Evolutionary conservation across 2,329 filamentous ascomycete species (phyloP).

Genomic region (Trichoderma sp.): DNA sequence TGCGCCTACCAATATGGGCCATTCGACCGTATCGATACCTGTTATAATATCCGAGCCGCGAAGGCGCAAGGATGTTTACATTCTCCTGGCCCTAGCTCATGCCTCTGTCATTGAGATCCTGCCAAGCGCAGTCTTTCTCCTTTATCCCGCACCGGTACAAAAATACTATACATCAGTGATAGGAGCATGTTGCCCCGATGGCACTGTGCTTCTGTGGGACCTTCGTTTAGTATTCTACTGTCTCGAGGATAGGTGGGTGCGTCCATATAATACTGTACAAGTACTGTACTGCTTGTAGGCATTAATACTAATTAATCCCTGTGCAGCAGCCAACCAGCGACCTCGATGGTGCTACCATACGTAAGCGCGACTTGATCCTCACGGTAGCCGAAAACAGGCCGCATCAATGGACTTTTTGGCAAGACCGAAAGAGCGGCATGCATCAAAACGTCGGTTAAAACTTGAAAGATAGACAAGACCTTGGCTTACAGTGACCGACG

Average conservation of each 20-base stretch:
- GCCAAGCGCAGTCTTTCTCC: not conserved
- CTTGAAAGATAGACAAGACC: not conserved
- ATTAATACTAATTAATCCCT: not conserved
- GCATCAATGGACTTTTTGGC: conserved; percentile 19
- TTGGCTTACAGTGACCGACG: conserved; percentile 1
- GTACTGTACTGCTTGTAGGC: not conserved
- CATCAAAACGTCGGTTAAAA: not conserved
- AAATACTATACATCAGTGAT: not conserved
- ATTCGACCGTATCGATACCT: not conserved
- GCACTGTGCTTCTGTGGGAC: not conserved
- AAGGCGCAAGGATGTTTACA: not conserved
- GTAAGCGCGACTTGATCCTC: not conserved
- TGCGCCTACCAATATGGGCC: not conserved
- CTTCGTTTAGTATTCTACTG: not conserved
- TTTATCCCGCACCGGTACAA: not conserved
- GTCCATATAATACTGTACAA: no score
- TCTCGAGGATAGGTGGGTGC: not conserved
- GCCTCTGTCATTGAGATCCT: not conserved
- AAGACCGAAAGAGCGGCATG: conserved; percentile 11
- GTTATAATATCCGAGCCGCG: not conserved
- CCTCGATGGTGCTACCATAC: conserved; percentile 8
- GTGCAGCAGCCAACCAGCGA: conserved; percentile 1
- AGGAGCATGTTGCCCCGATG: not conserved
- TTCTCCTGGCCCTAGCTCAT: not conserved
- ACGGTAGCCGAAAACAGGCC: conserved; percentile 17